Evolutionary conservation across 2,329 filamentous ascomycete species (phyloP).

Genomic region (Colletotrichum orchidophilum): DNA sequence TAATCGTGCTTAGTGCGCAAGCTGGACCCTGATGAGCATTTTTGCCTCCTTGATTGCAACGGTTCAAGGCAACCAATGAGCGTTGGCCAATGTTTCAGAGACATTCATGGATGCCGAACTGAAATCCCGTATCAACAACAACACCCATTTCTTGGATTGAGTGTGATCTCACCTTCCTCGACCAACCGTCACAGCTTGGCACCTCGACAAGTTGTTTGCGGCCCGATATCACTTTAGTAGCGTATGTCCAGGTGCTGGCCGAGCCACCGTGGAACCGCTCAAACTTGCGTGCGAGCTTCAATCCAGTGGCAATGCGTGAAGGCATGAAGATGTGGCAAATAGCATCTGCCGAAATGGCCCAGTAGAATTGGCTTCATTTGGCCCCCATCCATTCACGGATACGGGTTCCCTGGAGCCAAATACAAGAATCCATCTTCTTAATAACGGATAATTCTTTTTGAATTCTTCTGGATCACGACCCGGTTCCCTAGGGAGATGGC

Average conservation of each 20-base stretch:
- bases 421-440: conserved; percentile 18
- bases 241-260: neutral
- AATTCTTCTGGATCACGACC: conserved; percentile 19
- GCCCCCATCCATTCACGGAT: conserved; percentile 25
- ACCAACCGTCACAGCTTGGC: neutral
- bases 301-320: conserved; percentile 3
- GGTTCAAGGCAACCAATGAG: conserved; percentile 22
- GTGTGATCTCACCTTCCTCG: neutral
- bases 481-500: conserved; percentile 19
- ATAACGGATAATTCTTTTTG: conserved; percentile 15
- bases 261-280: neutral
- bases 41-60: conserved; percentile 23
- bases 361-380: conserved; percentile 18
- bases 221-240: neutral
- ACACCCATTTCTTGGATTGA: conserved; percentile 3
- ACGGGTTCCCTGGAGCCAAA: conserved; percentile 7
- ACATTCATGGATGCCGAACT: neutral
- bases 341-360: conserved; percentile 10
- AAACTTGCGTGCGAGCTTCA: neutral
- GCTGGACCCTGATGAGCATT: conserved; percentile 22
- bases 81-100: conserved; percentile 12
- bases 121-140: neutral
- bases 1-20: conserved; percentile 26
- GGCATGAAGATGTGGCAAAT: neutral
- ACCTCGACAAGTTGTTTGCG: neutral